Evolutionary conservation across 2,329 filamentous ascomycete genomes (phyloP).

Genomic region (Talaromyces islandicus): DNA sequence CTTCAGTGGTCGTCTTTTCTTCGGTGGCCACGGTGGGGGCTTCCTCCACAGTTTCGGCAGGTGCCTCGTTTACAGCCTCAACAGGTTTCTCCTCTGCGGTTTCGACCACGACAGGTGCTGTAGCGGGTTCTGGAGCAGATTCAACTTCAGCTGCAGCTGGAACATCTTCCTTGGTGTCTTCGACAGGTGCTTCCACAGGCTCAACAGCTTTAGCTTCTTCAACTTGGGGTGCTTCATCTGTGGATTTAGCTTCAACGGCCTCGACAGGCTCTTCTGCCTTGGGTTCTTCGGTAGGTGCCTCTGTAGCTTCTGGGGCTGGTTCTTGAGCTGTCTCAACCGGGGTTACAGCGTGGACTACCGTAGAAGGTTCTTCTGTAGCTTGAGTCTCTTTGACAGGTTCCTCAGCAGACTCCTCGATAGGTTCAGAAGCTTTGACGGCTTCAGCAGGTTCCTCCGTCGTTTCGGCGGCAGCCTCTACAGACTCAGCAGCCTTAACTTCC

Average conservation of each 20-base stretch:
- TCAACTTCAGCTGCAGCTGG: conserved; percentile 10
- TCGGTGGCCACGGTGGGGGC: not conserved
- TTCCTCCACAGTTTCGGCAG: not conserved
- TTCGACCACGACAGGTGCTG: conserved; percentile 7
- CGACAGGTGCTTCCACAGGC: not conserved
- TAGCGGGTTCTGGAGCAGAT: conserved; percentile 5
- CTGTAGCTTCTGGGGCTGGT: not conserved
- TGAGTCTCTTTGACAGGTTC: not conserved
- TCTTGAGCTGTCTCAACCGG: not conserved
- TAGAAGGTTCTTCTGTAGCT: not conserved
- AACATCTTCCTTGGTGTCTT: not conserved
- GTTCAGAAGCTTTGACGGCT: not conserved
- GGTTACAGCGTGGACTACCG: not conserved
- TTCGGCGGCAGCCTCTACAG: not conserved
- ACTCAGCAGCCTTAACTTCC: not conserved
- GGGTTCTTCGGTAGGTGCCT: not conserved
- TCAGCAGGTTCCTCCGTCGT: not conserved
- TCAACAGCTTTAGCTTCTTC: not conserved
- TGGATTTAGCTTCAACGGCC: not conserved
- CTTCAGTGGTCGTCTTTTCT: conserved; percentile 7
- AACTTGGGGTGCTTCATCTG: not conserved
- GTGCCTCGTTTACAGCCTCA: not conserved
- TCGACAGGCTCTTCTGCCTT: not conserved
- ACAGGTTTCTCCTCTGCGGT: not conserved
- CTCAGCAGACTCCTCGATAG: not conserved